Evolutionary conservation across 2,329 filamentous ascomycete genomes (phyloP).

Genomic region (Diaporthe sp.): DNA sequence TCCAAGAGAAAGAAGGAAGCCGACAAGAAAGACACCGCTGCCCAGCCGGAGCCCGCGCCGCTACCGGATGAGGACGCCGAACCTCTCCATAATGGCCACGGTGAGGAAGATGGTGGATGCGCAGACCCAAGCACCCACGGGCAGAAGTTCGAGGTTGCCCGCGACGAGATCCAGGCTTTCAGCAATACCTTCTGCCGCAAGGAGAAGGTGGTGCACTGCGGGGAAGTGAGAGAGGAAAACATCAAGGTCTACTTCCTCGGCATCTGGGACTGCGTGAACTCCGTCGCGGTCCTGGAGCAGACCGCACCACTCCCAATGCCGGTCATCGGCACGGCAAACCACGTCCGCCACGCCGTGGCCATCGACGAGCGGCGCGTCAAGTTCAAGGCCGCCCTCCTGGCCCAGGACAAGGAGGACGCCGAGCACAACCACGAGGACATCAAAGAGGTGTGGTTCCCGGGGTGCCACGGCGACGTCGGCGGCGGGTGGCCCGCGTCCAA

Average conservation of each 20-base stretch:
- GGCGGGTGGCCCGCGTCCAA: slow-evolving; percentile 58
- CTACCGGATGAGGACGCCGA: slow-evolving; percentile 41
- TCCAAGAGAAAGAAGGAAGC: slow-evolving; percentile 47
- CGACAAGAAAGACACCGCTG: slow-evolving; percentile 22
- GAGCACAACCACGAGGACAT: slow-evolving; percentile 41
- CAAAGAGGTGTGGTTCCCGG: slow-evolving; percentile 68
- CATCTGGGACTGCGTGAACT: slow-evolving; percentile 67
- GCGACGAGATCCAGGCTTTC: slow-evolving; percentile 58
- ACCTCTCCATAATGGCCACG: slow-evolving; percentile 41
- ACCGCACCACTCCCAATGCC: slow-evolving; percentile 54
- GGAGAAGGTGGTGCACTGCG: slow-evolving; percentile 42
- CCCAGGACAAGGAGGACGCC: slow-evolving; percentile 50
- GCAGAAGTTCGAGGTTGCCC: slow-evolving; percentile 36
- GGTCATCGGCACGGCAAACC: slow-evolving; percentile 55
- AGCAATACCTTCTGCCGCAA: slow-evolving; percentile 62
- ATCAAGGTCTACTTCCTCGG: slow-evolving; percentile 68
- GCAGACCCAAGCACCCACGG: slow-evolving; percentile 31
- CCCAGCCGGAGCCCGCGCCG: background rate
- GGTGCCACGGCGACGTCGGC: slow-evolving; percentile 66
- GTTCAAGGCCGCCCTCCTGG: slow-evolving; percentile 64
- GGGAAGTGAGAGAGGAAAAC: slow-evolving; percentile 45
- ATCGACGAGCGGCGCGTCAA: slow-evolving; percentile 67
- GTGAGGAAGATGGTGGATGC: slow-evolving; percentile 39
- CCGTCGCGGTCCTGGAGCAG: slow-evolving; percentile 57
- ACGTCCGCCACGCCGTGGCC: slow-evolving; percentile 65